A percentile compares a stretch with the other conserved stretches of the same genome.
Evolutionary conservation across 768 basidiomycete genomes (phyloP).

Genomic region (Pleurotus tuoliensis): DNA sequence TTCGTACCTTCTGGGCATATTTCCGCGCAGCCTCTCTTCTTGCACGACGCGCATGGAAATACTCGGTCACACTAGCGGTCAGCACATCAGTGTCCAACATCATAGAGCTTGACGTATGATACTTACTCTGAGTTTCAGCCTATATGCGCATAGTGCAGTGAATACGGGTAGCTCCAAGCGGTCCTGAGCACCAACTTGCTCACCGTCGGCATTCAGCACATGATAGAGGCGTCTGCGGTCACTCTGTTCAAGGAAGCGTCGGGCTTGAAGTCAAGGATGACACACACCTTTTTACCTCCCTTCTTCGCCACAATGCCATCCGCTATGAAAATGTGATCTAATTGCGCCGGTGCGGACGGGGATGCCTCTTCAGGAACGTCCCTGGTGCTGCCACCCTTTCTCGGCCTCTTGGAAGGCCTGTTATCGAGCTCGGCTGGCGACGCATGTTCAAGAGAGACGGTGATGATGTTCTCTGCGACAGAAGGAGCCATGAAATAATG

Average conservation of each 20-base stretch:
- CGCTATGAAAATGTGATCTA: conserved; percentile 50
- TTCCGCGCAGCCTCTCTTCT: conserved; percentile 63
- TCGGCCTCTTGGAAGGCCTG: conserved; percentile 43
- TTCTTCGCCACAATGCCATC: conserved; percentile 44
- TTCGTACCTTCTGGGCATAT: conserved; percentile 61
- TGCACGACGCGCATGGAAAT: conserved; percentile 44
- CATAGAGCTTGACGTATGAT: not conserved
- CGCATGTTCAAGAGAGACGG: conserved; percentile 9
- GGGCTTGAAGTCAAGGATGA: not conserved
- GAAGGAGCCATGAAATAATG: conserved; percentile 17
- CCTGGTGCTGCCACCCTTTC: conserved; percentile 27
- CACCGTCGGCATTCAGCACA: conserved; percentile 63
- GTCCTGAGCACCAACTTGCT: conserved; percentile 11
- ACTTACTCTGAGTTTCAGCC: conserved; percentile 57
- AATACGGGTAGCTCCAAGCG: conserved; percentile 7
- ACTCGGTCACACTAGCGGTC: conserved; percentile 42
- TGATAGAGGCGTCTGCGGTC: conserved; percentile 45
- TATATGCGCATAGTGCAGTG: conserved; percentile 15
- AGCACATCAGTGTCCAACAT: conserved; percentile 8
- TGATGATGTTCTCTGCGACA: conserved; percentile 8
- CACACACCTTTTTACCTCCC: conserved; percentile 43
- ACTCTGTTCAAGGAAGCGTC: not conserved
- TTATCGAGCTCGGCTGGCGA: conserved; percentile 12
- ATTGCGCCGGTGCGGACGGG: conserved; percentile 24
- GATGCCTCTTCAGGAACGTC: conserved; percentile 21